These are phyloP conservation scores for Globisporangium yorkense DNA, from an alignment of 352 stramenopile genomes.

Conservation along the genomic window DNA sequence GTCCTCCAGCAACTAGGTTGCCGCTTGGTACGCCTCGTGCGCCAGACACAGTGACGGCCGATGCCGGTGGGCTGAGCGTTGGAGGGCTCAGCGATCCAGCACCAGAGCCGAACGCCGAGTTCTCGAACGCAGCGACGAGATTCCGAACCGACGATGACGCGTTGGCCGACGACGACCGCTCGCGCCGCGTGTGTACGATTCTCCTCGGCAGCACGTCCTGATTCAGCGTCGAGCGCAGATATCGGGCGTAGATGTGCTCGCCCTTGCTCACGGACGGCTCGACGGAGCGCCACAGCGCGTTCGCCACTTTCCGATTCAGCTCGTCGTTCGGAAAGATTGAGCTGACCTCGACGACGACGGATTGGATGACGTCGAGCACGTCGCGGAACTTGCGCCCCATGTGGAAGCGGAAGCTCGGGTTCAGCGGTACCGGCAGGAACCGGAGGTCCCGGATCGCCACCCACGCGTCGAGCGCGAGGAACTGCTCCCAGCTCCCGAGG, in stretches of 20 bases:
- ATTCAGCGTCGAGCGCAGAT: slow-evolving; percentile 62
- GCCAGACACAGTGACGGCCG: no score
- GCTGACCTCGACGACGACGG: slow-evolving; percentile 62
- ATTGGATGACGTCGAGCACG: slow-evolving; percentile 50
- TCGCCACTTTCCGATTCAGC: slow-evolving; percentile 44
- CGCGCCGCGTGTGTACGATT: not conserved
- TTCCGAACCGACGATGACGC: slow-evolving; percentile 17
- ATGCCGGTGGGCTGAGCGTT: no score
- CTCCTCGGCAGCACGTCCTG: slow-evolving; percentile 21
- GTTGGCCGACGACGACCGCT: slow-evolving; percentile 13
- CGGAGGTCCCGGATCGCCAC: slow-evolving; percentile 45
- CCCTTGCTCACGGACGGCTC: slow-evolving; percentile 48
- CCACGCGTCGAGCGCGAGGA: slow-evolving; percentile 42
- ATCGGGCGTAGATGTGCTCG: slow-evolving; percentile 69
- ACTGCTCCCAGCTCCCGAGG: slow-evolving; percentile 28
- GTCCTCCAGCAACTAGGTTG: not conserved
- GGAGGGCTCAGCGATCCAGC: not conserved
- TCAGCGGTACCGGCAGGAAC: slow-evolving; percentile 38
- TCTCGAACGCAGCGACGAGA: slow-evolving; percentile 21
- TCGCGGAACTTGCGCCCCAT: slow-evolving; percentile 61
- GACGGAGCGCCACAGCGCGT: slow-evolving; percentile 48
- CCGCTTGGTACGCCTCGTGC: not conserved
- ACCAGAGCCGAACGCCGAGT: slow-evolving; percentile 14
- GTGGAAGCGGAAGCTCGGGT: slow-evolving; percentile 57
- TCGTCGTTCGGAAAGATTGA: slow-evolving; percentile 70